phyloP scores from a whole-genome alignment of 768 basidiomycete genomes.

The Suillus bovinus region DNA sequence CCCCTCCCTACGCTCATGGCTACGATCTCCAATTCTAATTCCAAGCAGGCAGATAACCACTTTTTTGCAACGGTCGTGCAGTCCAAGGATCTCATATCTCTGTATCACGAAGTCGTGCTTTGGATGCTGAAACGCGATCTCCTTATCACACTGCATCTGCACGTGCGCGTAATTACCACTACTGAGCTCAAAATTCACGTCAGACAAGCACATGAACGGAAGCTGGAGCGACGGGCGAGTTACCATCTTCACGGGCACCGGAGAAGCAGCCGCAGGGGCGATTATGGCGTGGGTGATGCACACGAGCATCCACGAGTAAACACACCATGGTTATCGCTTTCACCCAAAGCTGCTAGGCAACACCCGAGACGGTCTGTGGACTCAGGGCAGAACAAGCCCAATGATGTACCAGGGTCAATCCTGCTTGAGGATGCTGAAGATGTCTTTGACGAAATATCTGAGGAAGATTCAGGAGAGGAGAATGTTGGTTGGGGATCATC shows the following conservation, averaged over 20 bases:
- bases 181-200: conserved; percentile 72
- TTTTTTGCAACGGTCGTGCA: conserved; percentile 82
- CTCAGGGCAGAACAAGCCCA: conserved; percentile 41
- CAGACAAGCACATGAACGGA: conserved; percentile 43
- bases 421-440: conserved; percentile 35
- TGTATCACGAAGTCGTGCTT: conserved; percentile 80
- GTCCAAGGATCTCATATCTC: conserved; percentile 60
- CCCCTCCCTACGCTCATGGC: conserved; percentile 75
- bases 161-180: conserved; percentile 81
- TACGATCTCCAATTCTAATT: conserved; percentile 66
- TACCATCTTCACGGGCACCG: conserved; percentile 24
- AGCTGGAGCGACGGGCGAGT: conserved; percentile 29
- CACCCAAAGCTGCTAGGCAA: conserved; percentile 52
- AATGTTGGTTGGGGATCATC: conserved; percentile 50
- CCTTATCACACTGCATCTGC: conserved; percentile 80
- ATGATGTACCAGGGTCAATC: conserved; percentile 35
- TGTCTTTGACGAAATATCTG: conserved; percentile 30
- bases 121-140: conserved; percentile 93
- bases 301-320: conserved; percentile 15
- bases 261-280: conserved; percentile 17
- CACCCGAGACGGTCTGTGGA: conserved; percentile 50
- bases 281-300: conserved; percentile 18
- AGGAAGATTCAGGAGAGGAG: conserved; percentile 47
- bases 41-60: conserved; percentile 64
- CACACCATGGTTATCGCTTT: conserved; percentile 52